Evolutionary conservation across 2,329 filamentous ascomycete genomes (phyloP).

Genomic region (Aspergillus luchuensis): DNA sequence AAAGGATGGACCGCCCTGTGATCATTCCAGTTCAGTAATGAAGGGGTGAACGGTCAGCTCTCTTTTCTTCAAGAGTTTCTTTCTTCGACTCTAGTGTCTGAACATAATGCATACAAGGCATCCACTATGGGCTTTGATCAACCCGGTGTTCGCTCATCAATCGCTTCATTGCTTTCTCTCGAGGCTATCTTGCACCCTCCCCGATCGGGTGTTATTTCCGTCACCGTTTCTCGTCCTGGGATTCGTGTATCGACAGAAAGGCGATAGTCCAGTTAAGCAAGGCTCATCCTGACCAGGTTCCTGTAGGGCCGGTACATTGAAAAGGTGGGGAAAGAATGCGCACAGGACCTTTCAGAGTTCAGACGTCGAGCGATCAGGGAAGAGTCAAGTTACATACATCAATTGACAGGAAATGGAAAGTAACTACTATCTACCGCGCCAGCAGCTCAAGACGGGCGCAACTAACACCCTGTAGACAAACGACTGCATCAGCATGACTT

Average conservation of each 20-base stretch:
- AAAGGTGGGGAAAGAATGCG: constrained; percentile 9
- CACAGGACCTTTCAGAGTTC: constrained; percentile 1
- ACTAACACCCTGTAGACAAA: background rate
- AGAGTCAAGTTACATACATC: background rate
- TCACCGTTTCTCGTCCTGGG: background rate
- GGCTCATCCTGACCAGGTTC: constrained; percentile 2
- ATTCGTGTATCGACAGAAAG: background rate
- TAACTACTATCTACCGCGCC: background rate
- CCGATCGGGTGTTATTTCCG: constrained; percentile 1
- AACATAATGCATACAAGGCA: background rate
- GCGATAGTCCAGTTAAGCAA: background rate
- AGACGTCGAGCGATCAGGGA: constrained; percentile 1
- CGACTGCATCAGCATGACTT: background rate
- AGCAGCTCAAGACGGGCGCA: background rate
- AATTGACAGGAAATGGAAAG: background rate
- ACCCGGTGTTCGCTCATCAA: background rate
- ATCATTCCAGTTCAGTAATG: constrained; percentile 24
- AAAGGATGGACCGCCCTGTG: constrained; percentile 16
- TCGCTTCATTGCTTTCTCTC: background rate
- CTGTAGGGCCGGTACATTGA: constrained; percentile 2
- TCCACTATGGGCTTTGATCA: background rate
- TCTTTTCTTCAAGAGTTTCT: background rate
- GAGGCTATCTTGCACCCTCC: background rate
- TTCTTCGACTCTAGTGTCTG: background rate
- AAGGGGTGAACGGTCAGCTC: constrained; percentile 19